phyloP scores from a whole-genome alignment of 192 early-diverging fungal genomes.

The Gamsiella multidivaricata region DNA sequence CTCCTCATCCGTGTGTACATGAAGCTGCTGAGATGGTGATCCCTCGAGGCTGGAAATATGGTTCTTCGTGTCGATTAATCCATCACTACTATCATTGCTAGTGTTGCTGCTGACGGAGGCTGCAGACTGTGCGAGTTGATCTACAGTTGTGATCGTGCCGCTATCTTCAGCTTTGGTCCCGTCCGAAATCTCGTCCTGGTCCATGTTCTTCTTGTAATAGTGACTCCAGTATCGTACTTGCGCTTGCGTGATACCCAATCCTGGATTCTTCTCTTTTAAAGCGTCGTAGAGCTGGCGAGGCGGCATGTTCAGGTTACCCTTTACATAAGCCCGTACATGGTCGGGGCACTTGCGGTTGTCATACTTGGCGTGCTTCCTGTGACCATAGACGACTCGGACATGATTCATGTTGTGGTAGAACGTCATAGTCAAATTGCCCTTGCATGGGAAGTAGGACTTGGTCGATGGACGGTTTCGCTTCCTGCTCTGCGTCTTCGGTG shows the following conservation, averaged over 20 bases:
- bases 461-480: slow-evolving; percentile 51
- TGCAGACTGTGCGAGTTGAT: neutral
- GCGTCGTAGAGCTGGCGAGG: slow-evolving; percentile 39
- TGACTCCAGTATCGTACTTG: slow-evolving; percentile 54
- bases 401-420: slow-evolving; percentile 48
- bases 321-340: slow-evolving; percentile 45
- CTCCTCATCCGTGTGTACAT: slow-evolving; percentile 3
- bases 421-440: slow-evolving; percentile 51
- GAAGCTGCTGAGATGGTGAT: slow-evolving; percentile 1
- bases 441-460: slow-evolving; percentile 50
- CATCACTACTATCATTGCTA: neutral
- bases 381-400: slow-evolving; percentile 43
- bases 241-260: slow-evolving; percentile 39
- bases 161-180: slow-evolving; percentile 7
- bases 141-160: neutral
- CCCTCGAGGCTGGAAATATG: neutral
- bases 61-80: neutral
- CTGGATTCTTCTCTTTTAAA: slow-evolving; percentile 17
- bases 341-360: slow-evolving; percentile 52
- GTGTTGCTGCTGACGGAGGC: neutral
- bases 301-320: slow-evolving; percentile 29
- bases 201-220: slow-evolving; percentile 36
- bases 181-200: slow-evolving; percentile 9
- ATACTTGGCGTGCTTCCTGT: slow-evolving; percentile 47
- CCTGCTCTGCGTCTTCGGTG: slow-evolving; percentile 46